These are phyloP conservation scores for Scutellaria galericulata DNA, from an alignment of 257 asterid species.

Conservation along the genomic window DNA sequence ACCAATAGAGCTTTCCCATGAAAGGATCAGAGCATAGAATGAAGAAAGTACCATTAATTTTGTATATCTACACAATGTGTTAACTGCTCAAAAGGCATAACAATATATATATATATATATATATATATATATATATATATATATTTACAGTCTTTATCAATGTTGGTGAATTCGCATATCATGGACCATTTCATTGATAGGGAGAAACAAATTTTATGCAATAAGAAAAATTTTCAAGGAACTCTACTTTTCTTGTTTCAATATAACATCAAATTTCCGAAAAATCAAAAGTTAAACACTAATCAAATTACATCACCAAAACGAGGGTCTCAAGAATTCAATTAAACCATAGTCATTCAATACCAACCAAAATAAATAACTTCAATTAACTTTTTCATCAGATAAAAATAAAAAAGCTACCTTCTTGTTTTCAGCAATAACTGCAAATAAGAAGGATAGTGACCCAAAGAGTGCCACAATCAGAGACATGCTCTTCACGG, in stretches of 20 bases:
- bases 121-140: no score
- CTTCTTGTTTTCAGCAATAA: constrained; percentile 79
- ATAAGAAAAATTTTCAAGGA: neutral
- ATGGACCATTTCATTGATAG: no score
- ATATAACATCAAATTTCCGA: constrained; percentile 10
- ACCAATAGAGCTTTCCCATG: no score
- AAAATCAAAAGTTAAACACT: neutral
- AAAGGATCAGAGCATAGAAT: no score
- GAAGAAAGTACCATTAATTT: no score
- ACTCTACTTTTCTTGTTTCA: neutral
- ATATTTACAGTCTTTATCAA: no score
- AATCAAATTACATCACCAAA: constrained; percentile 2
- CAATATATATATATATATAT: no score
- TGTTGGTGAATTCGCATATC: no score
- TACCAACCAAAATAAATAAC: neutral
- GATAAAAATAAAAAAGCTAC: constrained; percentile 36
- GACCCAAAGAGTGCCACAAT: constrained; percentile 57
- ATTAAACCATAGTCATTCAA: neutral
- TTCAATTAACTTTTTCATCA: neutral
- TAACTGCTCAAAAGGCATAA: no score
- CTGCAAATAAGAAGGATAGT: constrained; percentile 59
- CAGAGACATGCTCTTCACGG: constrained; percentile 62
- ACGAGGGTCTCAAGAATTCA: neutral
- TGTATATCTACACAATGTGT: no score
- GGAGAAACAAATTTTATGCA: no score